Evolutionary conservation across 805 yeast species (phyloP), one percentile per base, ranked within the genome.

Genomic region (Cyberlindnera amylophila): DNA sequence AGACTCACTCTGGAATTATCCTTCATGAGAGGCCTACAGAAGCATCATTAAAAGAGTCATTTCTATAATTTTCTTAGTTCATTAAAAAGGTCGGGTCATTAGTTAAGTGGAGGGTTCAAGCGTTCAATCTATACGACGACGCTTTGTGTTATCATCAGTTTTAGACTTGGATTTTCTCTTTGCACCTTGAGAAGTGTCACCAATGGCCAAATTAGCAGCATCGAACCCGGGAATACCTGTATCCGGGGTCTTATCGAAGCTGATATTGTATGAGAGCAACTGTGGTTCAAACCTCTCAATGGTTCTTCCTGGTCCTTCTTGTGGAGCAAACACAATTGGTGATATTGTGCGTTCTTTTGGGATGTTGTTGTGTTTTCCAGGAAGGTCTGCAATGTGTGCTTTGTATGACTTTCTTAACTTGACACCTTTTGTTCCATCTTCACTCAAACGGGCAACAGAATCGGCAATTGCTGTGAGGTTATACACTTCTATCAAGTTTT

Each of bases 341-440:
- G 74, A 65, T 11, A 71, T 54, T 2, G 63, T 59, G 30, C 69
- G 51, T 9, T 64, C 71, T 5, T 64, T 71, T n/a, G 86, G 85
- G 32, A 84, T 79, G 29, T 70, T 56, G 6, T 53, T 70, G 51
- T 81, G 86, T 57, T 81, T 82, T 2, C 90, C 97, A 0, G 96
- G 86, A 23, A 93, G 67, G 52, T 90, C 97, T 30, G 75, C 71
- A 12, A 93, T 84, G 60, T 91, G 98, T 50, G 90, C 89, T 62
- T 93, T 93, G 66, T 93, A 93, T 0, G 97, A 88, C 64, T 93
- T 93, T 54, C 99, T 75, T 42, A 93, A 74, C 65, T 93, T 93
- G 30, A 89, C 89, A 41, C 96, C 96, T 53, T 86, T 89, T 0
- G 93, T 75, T 0, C 96, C 96, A 55, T 84, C 95, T 2, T 88